These are phyloP conservation scores for Blakeslea trispora DNA, from an alignment of 371 early-diverging fungal genomes.

Conservation along the genomic window DNA sequence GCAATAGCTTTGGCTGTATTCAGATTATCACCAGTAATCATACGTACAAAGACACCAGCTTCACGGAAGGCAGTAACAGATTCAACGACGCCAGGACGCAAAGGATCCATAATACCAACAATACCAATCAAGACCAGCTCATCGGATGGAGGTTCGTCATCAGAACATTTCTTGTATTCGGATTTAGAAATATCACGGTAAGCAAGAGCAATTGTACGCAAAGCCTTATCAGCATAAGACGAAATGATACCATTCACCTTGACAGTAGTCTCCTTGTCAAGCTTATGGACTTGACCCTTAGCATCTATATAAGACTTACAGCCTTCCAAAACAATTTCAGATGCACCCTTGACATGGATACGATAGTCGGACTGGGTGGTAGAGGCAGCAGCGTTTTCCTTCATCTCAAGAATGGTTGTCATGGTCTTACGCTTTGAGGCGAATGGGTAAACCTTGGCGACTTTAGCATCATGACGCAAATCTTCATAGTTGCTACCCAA, in stretches of 20 bases:
- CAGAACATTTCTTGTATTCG: constrained; percentile 26
- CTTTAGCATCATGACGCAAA: constrained; percentile 59
- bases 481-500: constrained; percentile 65
- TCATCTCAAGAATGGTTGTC: constrained; percentile 61
- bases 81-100: constrained; percentile 85
- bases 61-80: constrained; percentile 79
- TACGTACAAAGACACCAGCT: constrained; percentile 93
- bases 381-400: constrained; percentile 36
- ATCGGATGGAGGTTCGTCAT: constrained; percentile 59
- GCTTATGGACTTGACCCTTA: constrained; percentile 52
- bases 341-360: constrained; percentile 79
- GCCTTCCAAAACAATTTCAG: constrained; percentile 74
- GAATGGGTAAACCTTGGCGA: constrained; percentile 71
- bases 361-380: constrained; percentile 51
- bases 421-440: constrained; percentile 84
- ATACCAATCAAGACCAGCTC: constrained; percentile 77
- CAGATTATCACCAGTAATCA: constrained; percentile 97
- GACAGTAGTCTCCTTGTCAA: constrained; percentile 50
- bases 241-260: constrained; percentile 66
- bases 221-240: constrained; percentile 77
- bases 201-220: constrained; percentile 88
- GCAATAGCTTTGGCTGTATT: constrained; percentile 92
- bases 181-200: constrained; percentile 64
- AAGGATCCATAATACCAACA: constrained; percentile 93
- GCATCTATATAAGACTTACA: constrained; percentile 64